phyloP scores from a whole-genome alignment of 106 monocot genomes.

The Dactylorhiza incarnata region DNA sequence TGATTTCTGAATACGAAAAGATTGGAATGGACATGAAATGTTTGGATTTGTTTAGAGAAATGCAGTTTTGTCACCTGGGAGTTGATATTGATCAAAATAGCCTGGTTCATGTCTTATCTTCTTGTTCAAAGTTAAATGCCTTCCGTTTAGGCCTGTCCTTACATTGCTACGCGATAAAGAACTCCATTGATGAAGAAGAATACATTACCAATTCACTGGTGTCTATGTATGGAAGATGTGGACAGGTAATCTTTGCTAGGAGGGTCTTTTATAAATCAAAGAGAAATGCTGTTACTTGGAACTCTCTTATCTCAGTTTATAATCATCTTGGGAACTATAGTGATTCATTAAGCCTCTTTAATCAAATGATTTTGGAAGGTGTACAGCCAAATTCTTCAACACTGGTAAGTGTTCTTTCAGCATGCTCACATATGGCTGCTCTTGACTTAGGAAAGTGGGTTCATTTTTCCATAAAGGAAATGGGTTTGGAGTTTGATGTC shows the following conservation, averaged over 20 bases:
- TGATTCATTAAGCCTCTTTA: constrained; percentile 51
- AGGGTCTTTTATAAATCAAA: constrained; percentile 33
- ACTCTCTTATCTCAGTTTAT: constrained; percentile 47
- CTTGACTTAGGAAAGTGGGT: constrained; percentile 43
- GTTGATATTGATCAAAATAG: constrained; percentile 15
- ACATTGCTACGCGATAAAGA: constrained; percentile 50
- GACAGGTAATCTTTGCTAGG: constrained; percentile 26
- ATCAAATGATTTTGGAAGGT: constrained; percentile 45
- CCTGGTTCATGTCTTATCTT: constrained; percentile 44
- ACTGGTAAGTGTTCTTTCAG: constrained; percentile 46
- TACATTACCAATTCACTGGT: constrained; percentile 50
- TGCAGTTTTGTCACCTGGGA: constrained; percentile 23
- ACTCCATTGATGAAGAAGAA: constrained; percentile 9
- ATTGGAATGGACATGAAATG: constrained; percentile 33
- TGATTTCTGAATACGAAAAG: constrained; percentile 46
- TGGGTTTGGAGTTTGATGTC: constrained; percentile 30
- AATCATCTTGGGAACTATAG: constrained; percentile 26
- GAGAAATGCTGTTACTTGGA: constrained; percentile 61
- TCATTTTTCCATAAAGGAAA: constrained; percentile 45
- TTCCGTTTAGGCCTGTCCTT: constrained; percentile 42
- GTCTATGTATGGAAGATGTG: constrained; percentile 58
- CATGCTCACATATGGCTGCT: constrained; percentile 55
- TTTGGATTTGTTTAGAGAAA: constrained; percentile 51
- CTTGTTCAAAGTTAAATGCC: constrained; percentile 38
- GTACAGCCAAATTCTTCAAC: constrained; percentile 47